Evolutionary conservation across 441 rosid genomes (phyloP).

Genomic region (Iberis amara): DNA sequence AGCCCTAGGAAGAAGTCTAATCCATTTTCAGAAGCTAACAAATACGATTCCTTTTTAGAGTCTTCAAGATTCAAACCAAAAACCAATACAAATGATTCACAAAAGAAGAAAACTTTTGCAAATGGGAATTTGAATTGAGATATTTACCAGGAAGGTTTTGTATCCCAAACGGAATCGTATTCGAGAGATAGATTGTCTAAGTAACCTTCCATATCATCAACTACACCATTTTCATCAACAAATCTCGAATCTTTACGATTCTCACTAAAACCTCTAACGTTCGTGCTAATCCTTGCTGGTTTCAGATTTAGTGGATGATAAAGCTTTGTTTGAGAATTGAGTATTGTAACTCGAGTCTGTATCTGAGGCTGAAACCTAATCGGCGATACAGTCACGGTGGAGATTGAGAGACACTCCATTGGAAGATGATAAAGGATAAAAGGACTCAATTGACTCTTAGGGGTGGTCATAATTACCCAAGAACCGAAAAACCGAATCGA

Average conservation of each 20-base stretch:
- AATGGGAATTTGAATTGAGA: conserved; percentile 6
- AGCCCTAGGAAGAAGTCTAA: no score
- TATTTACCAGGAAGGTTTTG: conserved; percentile 78
- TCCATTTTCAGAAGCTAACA: no score
- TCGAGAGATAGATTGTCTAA: conserved; percentile 79
- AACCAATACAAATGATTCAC: neutral
- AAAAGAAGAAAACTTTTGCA: neutral
- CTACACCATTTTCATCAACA: conserved; percentile 55
- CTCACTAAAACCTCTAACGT: conserved; percentile 34
- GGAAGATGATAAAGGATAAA: conserved; percentile 16
- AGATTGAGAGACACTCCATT: conserved; percentile 25
- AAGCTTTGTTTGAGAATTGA: conserved; percentile 7
- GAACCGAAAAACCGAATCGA: no score
- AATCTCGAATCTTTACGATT: conserved; percentile 45
- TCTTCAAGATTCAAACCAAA: no score
- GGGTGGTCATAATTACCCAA: no score
- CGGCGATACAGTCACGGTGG: conserved; percentile 25
- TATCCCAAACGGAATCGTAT: conserved; percentile 98
- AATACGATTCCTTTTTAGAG: no score
- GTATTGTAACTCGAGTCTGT: conserved; percentile 8
- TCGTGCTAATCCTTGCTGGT: conserved; percentile 25
- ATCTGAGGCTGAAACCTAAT: conserved; percentile 16
- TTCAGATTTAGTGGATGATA: conserved; percentile 9
- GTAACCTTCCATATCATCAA: conserved; percentile 85
- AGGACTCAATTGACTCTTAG: conserved; percentile 24